Evolutionary conservation across 805 yeast genomes (phyloP).

Genomic region (Cyberlindnera japonica): DNA sequence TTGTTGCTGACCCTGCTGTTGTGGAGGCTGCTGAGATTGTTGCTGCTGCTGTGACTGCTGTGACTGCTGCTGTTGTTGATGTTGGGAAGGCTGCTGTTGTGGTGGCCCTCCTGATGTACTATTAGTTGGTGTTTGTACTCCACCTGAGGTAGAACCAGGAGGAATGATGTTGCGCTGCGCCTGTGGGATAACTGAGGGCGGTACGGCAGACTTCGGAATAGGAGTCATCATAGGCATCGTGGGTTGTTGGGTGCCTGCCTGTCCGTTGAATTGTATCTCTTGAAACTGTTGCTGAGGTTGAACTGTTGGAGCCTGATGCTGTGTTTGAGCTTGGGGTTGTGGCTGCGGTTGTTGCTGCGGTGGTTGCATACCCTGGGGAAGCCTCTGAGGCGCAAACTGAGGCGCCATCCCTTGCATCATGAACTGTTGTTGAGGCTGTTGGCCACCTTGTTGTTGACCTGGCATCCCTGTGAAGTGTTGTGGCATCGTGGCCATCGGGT

Average conservation of each 20-base stretch:
- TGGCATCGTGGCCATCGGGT: slow-evolving; percentile 1
- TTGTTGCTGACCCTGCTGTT: slow-evolving; percentile 5
- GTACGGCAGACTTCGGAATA: background rate
- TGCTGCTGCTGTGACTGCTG: slow-evolving; percentile 12
- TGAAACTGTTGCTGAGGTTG: slow-evolving; percentile 4
- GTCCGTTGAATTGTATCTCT: background rate
- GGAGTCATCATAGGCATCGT: background rate
- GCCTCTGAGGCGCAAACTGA: slow-evolving; percentile 11
- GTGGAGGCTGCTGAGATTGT: slow-evolving; percentile 3
- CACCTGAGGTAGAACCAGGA: too few relatives aligned
- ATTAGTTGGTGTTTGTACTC: too few relatives aligned
- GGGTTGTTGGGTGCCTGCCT: background rate
- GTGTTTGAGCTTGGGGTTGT: slow-evolving; percentile 12
- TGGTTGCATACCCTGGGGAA: slow-evolving; percentile 14
- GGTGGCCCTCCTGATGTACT: slow-evolving; percentile 7
- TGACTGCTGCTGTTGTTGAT: slow-evolving; percentile 8
- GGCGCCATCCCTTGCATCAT: slow-evolving; percentile 12
- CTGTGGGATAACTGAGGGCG: background rate
- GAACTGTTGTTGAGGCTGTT: slow-evolving; percentile 15
- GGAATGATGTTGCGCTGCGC: too few relatives aligned
- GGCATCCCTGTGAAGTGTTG: slow-evolving; percentile 6
- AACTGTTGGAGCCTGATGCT: background rate
- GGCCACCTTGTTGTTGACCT: slow-evolving; percentile 3
- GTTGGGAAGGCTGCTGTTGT: slow-evolving; percentile 11
- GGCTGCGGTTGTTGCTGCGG: slow-evolving; percentile 13